Evolutionary conservation across 108 stramenopile species (phyloP).

Genomic region (Stephanodiscus triporus): DNA sequence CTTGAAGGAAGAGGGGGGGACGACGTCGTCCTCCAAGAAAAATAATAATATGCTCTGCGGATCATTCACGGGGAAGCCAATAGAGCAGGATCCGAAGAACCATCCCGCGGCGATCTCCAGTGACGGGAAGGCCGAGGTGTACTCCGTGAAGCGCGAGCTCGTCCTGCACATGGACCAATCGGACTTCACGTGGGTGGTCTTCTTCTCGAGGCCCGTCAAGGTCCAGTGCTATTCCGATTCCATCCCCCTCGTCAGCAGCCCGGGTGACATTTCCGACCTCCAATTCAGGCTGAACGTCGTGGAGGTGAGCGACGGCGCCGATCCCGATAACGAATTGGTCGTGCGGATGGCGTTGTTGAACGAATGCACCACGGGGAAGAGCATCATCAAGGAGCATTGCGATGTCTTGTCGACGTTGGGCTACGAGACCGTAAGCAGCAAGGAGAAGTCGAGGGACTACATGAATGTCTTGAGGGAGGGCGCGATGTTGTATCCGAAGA

Average conservation of each 20-base stretch:
- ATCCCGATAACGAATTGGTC: conserved; percentile 47
- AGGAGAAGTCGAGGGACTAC: conserved; percentile 32
- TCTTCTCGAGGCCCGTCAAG: conserved; percentile 83
- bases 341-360: conserved; percentile 81
- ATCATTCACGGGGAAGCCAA: conserved; percentile 36
- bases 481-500: conserved; percentile 41
- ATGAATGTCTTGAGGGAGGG: conserved; percentile 42
- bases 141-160: conserved; percentile 69
- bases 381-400: conserved; percentile 47
- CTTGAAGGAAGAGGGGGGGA: conserved; percentile 4
- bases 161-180: conserved; percentile 66
- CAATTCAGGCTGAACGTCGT: conserved; percentile 45
- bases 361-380: conserved; percentile 77
- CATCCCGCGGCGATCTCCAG: conserved; percentile 28
- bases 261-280: conserved; percentile 20
- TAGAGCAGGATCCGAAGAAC: conserved; percentile 37
- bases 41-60: conserved; percentile 50
- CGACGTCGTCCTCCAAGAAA: conserved; percentile 12
- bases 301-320: conserved; percentile 34
- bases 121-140: conserved; percentile 27
- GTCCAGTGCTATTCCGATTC: conserved; percentile 60
- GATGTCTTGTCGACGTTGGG: conserved; percentile 32
- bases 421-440: conserved; percentile 44
- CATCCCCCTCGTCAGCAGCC: conserved; percentile 26
- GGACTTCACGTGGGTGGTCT: conserved; percentile 92